Percentiles rank a stretch among this genome's conserved stretches.
These are phyloP conservation scores for Curvularia sp. DNA, from an alignment of 2,329 filamentous ascomycete genomes.

Conservation along the genomic window DNA sequence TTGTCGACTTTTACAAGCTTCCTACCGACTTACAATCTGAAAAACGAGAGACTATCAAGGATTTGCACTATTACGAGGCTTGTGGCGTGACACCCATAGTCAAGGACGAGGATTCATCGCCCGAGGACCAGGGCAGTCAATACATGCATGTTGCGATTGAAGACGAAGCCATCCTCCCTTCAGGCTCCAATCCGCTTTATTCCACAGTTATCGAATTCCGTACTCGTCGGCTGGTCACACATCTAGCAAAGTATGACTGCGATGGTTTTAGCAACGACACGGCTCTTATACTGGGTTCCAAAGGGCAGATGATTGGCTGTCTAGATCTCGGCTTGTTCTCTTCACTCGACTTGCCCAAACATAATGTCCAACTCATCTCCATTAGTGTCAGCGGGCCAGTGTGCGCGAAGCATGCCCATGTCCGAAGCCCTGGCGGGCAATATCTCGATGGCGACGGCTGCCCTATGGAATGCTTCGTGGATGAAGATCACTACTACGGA, in stretches of 20 bases:
- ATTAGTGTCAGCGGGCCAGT: not conserved
- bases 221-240: not conserved
- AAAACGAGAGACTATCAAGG: not conserved
- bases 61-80: not conserved
- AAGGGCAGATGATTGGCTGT: not conserved
- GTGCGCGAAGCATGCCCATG: not conserved
- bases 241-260: not conserved
- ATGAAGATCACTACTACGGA: not conserved
- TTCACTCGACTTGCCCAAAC: not conserved
- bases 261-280: not conserved
- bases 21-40: not conserved
- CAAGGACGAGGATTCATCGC: no score
- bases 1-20: not conserved
- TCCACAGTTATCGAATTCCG: not conserved
- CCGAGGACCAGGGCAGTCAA: not conserved
- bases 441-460: not conserved
- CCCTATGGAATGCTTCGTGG: not conserved
- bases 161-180: not conserved
- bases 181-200: not conserved
- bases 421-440: not conserved
- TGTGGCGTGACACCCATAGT: not conserved
- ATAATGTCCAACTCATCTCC: not conserved
- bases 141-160: not conserved
- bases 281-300: not conserved
- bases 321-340: not conserved